Percentiles rank a stretch among this genome's conserved stretches.
Conservation (phyloP, 371 early-diverging fungal genomes). For the Rhizopus arrhizus region DNA sequence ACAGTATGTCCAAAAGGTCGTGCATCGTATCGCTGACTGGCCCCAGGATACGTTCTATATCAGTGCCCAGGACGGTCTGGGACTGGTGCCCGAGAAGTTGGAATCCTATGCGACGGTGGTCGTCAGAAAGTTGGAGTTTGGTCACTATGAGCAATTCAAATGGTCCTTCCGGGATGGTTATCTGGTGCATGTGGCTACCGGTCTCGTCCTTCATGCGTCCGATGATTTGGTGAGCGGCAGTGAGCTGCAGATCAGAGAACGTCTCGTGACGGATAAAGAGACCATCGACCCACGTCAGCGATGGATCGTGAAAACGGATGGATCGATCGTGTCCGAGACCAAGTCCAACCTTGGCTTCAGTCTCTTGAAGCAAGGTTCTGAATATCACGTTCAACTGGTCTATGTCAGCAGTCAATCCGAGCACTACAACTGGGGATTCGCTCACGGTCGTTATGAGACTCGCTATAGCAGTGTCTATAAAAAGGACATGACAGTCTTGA, state of each 20-base stretch:
- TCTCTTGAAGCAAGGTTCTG: slow-evolving; percentile 21
- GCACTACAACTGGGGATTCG: slow-evolving; percentile 38
- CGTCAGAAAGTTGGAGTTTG: slow-evolving; percentile 19
- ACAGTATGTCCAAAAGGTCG: slow-evolving; percentile 23
- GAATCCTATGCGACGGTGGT: slow-evolving; percentile 28
- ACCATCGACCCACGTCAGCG: slow-evolving; percentile 37
- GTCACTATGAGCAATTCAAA: slow-evolving; percentile 27
- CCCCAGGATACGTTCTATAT: slow-evolving; percentile 42
- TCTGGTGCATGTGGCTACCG: slow-evolving; percentile 53
- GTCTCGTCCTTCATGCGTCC: slow-evolving; percentile 41
- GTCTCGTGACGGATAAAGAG: slow-evolving; percentile 12
- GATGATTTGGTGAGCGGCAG: slow-evolving; percentile 37
- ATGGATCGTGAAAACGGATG: slow-evolving; percentile 48
- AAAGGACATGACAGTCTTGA: slow-evolving; percentile 27
- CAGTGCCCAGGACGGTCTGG: slow-evolving; percentile 34
- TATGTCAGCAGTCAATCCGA: slow-evolving; percentile 24
- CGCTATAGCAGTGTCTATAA: slow-evolving; percentile 37
- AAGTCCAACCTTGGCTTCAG: slow-evolving; percentile 36
- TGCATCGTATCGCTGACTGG: slow-evolving; percentile 36
- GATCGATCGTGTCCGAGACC: slow-evolving; percentile 34
- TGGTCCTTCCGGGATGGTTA: slow-evolving; percentile 54
- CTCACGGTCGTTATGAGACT: slow-evolving; percentile 36
- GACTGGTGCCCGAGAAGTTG: slow-evolving; percentile 38
- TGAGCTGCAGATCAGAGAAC: slow-evolving; percentile 35
- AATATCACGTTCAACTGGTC: slow-evolving; percentile 31